These are phyloP conservation scores for Podila epigama DNA, from an alignment of 192 early-diverging fungal genomes.

Conservation along the genomic window DNA sequence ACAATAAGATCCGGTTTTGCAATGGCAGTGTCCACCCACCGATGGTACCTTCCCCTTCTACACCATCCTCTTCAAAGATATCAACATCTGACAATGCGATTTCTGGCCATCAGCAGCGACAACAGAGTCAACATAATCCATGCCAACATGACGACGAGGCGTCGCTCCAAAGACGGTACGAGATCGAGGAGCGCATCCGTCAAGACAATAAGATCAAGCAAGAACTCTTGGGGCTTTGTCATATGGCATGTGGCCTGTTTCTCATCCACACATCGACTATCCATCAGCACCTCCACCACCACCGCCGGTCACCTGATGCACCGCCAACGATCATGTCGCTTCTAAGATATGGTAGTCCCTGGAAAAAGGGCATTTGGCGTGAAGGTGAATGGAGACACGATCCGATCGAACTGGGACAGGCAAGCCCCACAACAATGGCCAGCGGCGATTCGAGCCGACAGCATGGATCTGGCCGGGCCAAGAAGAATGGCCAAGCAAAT, in stretches of 20 bases:
- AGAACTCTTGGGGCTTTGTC: constrained; percentile 32
- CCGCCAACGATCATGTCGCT: constrained; percentile 40
- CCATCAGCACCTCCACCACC: too few species aligned
- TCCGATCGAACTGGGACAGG: constrained; percentile 1
- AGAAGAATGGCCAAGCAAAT: background rate
- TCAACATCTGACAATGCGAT: too few species aligned
- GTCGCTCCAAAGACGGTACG: constrained; percentile 15
- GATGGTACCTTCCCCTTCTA: background rate
- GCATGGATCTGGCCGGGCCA: background rate
- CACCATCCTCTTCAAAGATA: background rate
- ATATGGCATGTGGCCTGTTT: constrained; percentile 46
- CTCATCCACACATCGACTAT: background rate
- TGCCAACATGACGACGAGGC: constrained; percentile 7
- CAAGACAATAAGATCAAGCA: constrained; percentile 32
- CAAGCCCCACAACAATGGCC: background rate
- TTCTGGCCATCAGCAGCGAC: background rate
- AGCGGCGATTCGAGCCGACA: background rate
- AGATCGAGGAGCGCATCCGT: constrained; percentile 26
- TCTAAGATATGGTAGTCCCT: constrained; percentile 22
- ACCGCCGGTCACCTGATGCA: background rate
- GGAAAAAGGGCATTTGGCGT: constrained; percentile 41
- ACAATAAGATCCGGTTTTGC: constrained; percentile 25
- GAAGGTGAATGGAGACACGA: constrained; percentile 34
- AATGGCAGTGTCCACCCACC: constrained; percentile 3
- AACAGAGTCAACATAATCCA: background rate